These are phyloP conservation scores for Starmerella scarabaei DNA, from an alignment of 805 yeast genomes.

Conservation along the genomic window DNA sequence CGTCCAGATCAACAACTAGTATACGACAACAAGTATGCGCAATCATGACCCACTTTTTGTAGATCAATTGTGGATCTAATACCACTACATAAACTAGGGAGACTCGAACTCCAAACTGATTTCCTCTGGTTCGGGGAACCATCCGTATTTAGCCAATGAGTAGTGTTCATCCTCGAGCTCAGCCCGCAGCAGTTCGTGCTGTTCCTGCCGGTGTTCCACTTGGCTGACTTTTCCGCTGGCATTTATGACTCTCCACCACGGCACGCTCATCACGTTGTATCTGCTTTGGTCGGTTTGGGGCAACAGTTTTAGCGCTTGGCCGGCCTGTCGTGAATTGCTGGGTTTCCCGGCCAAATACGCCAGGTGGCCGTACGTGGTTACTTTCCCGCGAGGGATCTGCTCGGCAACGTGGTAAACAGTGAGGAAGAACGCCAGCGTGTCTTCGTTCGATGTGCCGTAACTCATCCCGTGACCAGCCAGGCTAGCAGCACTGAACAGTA, in stretches of 20 bases:
- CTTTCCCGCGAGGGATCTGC: constrained; percentile 48
- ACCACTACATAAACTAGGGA: too few species aligned
- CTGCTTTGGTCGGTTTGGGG: constrained; percentile 22
- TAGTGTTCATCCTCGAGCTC: constrained; percentile 37
- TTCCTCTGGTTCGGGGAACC: constrained; percentile 44
- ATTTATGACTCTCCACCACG: constrained; percentile 73
- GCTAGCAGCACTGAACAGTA: too few species aligned
- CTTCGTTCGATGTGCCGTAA: constrained; percentile 29
- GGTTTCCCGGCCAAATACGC: constrained; percentile 54
- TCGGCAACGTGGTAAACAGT: constrained; percentile 45
- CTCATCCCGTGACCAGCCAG: too few species aligned
- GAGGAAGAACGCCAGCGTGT: constrained; percentile 43
- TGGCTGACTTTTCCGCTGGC: constrained; percentile 52
- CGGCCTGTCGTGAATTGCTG: constrained; percentile 59
- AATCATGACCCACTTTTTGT: too few species aligned
- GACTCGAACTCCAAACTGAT: constrained; percentile 15
- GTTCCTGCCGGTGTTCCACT: constrained; percentile 34
- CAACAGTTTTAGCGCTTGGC: constrained; percentile 50
- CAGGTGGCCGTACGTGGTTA: constrained; percentile 64
- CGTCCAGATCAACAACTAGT: too few species aligned
- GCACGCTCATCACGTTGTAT: constrained; percentile 34
- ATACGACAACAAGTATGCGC: too few species aligned
- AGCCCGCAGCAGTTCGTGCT: constrained; percentile 32
- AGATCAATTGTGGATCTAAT: too few species aligned
- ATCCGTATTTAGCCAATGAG: constrained; percentile 40